These are phyloP conservation scores for Dactylella cylindrospora DNA, from an alignment of 2,329 filamentous ascomycete genomes.

Conservation along the genomic window DNA sequence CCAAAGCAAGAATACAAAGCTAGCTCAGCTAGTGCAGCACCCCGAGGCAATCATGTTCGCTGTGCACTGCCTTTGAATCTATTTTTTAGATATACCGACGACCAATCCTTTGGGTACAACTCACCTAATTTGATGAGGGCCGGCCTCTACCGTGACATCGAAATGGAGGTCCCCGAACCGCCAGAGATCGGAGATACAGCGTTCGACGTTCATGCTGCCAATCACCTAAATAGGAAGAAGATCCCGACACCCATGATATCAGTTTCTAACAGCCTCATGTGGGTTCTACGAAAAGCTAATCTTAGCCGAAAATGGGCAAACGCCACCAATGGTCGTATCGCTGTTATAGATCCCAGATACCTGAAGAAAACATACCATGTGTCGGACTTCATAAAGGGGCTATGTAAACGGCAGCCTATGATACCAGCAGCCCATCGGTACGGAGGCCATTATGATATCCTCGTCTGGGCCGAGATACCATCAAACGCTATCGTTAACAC, in stretches of 20 bases:
- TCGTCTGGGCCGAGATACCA: slow-evolving; percentile 35
- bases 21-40: too few relatives aligned
- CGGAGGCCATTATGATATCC: slow-evolving; percentile 37
- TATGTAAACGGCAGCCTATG: slow-evolving; percentile 24
- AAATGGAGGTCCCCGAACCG: slow-evolving; percentile 19
- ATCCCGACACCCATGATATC: slow-evolving; percentile 38
- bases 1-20: slow-evolving; percentile 8
- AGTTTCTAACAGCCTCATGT: slow-evolving; percentile 40
- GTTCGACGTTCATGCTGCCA: slow-evolving; percentile 29
- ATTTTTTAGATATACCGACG: slow-evolving; percentile 35
- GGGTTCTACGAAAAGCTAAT: slow-evolving; percentile 33
- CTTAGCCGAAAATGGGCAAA: slow-evolving; percentile 21
- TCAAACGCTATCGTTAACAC: slow-evolving; percentile 26
- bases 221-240: slow-evolving; percentile 36
- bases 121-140: slow-evolving; percentile 26
- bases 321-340: slow-evolving; percentile 30
- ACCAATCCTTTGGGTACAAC: slow-evolving; percentile 35
- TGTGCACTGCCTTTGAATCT: slow-evolving; percentile 11
- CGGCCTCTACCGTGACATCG: slow-evolving; percentile 27
- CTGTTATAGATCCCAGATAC: slow-evolving; percentile 27
- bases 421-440: slow-evolving; percentile 34
- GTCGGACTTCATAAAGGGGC: slow-evolving; percentile 15
- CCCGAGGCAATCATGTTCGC: too few relatives aligned
- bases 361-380: slow-evolving; percentile 22
- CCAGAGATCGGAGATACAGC: slow-evolving; percentile 16